Base-by-base conservation (phyloP, 176 grass and related monocot genomes). In the Juncus effusus region DNA sequence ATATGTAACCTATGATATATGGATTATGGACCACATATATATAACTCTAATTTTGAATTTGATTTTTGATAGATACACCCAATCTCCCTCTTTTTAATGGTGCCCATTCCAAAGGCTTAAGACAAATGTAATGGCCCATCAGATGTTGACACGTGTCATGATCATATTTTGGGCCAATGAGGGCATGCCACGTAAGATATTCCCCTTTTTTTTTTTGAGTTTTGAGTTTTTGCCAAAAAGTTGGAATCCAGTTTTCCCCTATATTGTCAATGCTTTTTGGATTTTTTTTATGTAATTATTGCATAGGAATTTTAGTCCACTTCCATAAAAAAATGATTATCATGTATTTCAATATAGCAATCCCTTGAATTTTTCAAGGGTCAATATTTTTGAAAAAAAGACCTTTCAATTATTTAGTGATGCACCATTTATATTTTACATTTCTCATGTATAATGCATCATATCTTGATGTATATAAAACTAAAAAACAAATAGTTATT, bases 241-340 rank as follows among this genome's bases (percentile, higher is more conserved):
- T 64, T 75, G 40, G 59, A 75, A 53, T 75, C 72, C 58, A 62
- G 5, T 15, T 63, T 13, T 74, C 62, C 51, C n/a, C 3, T 38
- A 53, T 40, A 40, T 56, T 39, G 55, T 10, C n/a, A 42, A 1
- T 40, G 52, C 4, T 10, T 40, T 70, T 40, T 56, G 54, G 7
- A 57, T 57, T 10, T 36, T 36, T 13, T 16, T 7, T 39, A 7
- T 41, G 10, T 0, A 63, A 42, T 13, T 16, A 66, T 9, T 47
- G 16, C 42, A 15, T 44, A 19, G 19, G 10, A 57, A 35, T 61
- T 61, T 36, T 36, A 61, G 3, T 61, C 36, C 13, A 61, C 13
- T 61, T 47, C 19, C 44, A 47, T 9, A 47, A 47, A 47, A 6
- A 47, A 47, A 47, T 47, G 9, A 47, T 47, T 47, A 47, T 28